A percentile compares a stretch with the other conserved stretches of the same genome.
Conservation (phyloP, 2,329 filamentous ascomycete genomes). For the Claviceps citrina region DNA sequence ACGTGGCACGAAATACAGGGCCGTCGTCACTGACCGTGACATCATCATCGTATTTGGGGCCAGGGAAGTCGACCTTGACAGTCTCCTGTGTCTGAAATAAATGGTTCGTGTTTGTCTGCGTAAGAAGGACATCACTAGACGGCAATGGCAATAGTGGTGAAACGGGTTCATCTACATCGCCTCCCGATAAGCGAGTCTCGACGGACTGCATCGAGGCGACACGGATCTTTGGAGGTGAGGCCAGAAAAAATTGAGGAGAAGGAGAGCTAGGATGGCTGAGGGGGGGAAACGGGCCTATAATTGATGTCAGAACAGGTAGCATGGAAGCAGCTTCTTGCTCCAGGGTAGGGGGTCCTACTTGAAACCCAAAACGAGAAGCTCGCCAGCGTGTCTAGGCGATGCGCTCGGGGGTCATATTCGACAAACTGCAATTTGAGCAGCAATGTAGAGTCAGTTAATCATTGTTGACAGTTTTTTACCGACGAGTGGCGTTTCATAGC, state of each 20-base stretch:
- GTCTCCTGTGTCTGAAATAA: constrained; percentile 25
- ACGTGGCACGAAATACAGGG: constrained; percentile 86
- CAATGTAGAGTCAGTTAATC: background rate
- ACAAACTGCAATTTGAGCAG: constrained; percentile 51
- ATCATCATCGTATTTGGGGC: constrained; percentile 73
- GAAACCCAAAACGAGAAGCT: constrained; percentile 94
- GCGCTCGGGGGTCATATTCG: constrained; percentile 88
- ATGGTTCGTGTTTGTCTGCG: constrained; percentile 12
- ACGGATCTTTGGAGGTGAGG: constrained; percentile 59
- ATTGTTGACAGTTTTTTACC: background rate
- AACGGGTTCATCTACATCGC: constrained; percentile 47
- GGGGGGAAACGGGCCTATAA: constrained; percentile 27
- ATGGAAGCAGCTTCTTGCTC: background rate
- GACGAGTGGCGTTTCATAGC: background rate
- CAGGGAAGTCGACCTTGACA: constrained; percentile 77
- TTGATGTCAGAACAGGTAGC: background rate
- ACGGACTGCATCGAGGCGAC: constrained; percentile 78
- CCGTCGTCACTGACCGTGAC: constrained; percentile 78
- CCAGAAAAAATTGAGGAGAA: constrained; percentile 57
- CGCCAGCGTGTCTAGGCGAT: constrained; percentile 73
- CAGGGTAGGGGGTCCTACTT: constrained; percentile 35
- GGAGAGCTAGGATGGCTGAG: constrained; percentile 48
- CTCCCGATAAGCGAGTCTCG: constrained; percentile 63
- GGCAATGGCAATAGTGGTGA: constrained; percentile 32
- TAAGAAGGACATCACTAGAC: constrained; percentile 23